Evolutionary conservation across 768 basidiomycete genomes (phyloP), one percentile per base, ranked within the genome.

Genomic region (Amanita molliuscula): DNA sequence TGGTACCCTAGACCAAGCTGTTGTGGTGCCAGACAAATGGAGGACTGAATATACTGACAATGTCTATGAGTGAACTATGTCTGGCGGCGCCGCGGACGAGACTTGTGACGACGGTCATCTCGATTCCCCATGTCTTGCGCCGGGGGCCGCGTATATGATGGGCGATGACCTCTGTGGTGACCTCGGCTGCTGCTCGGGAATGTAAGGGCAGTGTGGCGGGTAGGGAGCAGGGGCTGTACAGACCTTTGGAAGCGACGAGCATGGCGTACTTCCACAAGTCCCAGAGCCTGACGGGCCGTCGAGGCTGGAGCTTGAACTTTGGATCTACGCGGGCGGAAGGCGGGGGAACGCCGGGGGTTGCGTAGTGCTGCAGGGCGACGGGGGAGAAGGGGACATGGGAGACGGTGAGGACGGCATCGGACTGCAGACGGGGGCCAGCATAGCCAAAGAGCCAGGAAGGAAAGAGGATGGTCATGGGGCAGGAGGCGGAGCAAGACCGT

Each of bases 51-150:
- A 44, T 44, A 73, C 78, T 57, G 53, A 87, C 84, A 40, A 97
- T 82, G 58, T 95, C 88, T 4, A 88, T 82, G 11, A 99, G 73
- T 37, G 82, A 78, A 8, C 87, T 84, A 63, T 94, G 88, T 28
- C 79, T 74, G 11, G 82, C 82, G 28, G 87, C 79, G 35, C 90
- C 88, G 48, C 93, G 81, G 75, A 93, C 86, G 58, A 95, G 74
- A 51, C 79, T 81, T n/a, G 79, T 79, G 11, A 91, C 77, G 26
- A 95, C 75, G 2, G 94, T 94, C 88, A 97, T 90, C 67, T 89
- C 87, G 47, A 93, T 82, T 0, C 93, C 91, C 95, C 95, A 99
- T 5, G 85, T 82, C 61, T 87, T 86, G 60, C 82, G 81, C 37
- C 85, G 81, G 0, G 95, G 93, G 3, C 95, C 95, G 71, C 81